These are phyloP conservation scores for Gloeophyllum trabeum DNA, from an alignment of 768 basidiomycete species.

Conservation along the genomic window DNA sequence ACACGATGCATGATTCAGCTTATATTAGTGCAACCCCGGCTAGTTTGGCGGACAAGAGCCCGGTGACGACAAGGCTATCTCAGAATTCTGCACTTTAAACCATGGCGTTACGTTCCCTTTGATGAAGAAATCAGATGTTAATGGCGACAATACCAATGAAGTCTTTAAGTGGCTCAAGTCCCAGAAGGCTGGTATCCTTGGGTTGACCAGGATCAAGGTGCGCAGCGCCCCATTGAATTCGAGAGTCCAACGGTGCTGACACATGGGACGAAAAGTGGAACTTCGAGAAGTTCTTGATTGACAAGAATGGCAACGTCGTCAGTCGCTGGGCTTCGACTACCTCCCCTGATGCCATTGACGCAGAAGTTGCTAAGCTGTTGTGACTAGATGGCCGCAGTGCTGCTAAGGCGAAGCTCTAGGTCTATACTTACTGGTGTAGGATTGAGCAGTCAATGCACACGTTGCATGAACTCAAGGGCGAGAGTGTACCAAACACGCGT, in stretches of 20 bases:
- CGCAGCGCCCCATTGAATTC: slow-evolving; percentile 5
- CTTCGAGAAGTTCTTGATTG: slow-evolving; percentile 82
- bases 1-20: background rate
- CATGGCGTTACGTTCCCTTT: slow-evolving; percentile 87
- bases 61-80: slow-evolving; percentile 64
- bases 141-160: slow-evolving; percentile 75
- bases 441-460: no score
- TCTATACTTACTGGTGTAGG: no score
- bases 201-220: slow-evolving; percentile 68
- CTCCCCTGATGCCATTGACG: slow-evolving; percentile 51
- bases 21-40: no score
- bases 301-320: slow-evolving; percentile 67
- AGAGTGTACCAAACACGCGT: no score
- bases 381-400: no score
- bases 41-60: slow-evolving; percentile 86
- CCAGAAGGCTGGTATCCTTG: slow-evolving; percentile 64
- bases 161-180: slow-evolving; percentile 81
- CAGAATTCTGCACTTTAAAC: slow-evolving; percentile 66
- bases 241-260: slow-evolving; percentile 1
- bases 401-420: no score
- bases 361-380: slow-evolving; percentile 52
- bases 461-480: no score
- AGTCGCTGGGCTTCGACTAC: slow-evolving; percentile 72
- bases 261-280: slow-evolving; percentile 53
- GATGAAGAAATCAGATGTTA: slow-evolving; percentile 90